phyloP scores from a whole-genome alignment of 208 protist species.

The Wallacemonas sp. region DNA sequence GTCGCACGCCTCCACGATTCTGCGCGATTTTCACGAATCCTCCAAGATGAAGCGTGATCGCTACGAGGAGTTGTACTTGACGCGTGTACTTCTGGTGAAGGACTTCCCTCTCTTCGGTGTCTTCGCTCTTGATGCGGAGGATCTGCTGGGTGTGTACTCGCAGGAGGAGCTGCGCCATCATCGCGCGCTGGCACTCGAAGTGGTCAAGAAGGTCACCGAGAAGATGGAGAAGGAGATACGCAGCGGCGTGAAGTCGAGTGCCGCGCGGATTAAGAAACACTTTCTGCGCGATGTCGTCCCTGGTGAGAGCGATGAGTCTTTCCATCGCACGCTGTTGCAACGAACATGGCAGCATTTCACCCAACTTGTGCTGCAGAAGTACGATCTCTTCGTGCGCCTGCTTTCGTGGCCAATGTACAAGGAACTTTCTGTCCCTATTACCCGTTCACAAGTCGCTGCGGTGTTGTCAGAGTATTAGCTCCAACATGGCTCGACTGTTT shows the following conservation, averaged over 20 bases:
- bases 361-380: constrained; percentile 67
- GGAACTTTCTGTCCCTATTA: constrained; percentile 38
- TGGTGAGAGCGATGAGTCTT: constrained; percentile 57
- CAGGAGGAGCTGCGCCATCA: constrained; percentile 87
- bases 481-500: neutral
- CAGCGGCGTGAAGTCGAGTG: constrained; percentile 57
- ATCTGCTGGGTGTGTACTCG: constrained; percentile 73
- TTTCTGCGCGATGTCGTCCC: constrained; percentile 70
- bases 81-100: constrained; percentile 68
- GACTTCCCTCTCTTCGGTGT: constrained; percentile 78
- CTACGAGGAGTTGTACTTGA: constrained; percentile 88
- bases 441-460: constrained; percentile 34
- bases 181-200: constrained; percentile 62
- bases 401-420: constrained; percentile 61
- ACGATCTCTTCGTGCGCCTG: constrained; percentile 61
- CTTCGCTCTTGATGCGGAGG: constrained; percentile 77
- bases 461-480: constrained; percentile 51
- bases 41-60: constrained; percentile 70
- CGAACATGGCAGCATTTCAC: constrained; percentile 82
- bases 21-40: constrained; percentile 67
- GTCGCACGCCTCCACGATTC: constrained; percentile 55
- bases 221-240: constrained; percentile 71
- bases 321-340: constrained; percentile 81
- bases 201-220: constrained; percentile 54
- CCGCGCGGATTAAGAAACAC: constrained; percentile 79